These are phyloP conservation scores for Schrenkiella parvula DNA, from an alignment of 345 rosid species.

Conservation along the genomic window DNA sequence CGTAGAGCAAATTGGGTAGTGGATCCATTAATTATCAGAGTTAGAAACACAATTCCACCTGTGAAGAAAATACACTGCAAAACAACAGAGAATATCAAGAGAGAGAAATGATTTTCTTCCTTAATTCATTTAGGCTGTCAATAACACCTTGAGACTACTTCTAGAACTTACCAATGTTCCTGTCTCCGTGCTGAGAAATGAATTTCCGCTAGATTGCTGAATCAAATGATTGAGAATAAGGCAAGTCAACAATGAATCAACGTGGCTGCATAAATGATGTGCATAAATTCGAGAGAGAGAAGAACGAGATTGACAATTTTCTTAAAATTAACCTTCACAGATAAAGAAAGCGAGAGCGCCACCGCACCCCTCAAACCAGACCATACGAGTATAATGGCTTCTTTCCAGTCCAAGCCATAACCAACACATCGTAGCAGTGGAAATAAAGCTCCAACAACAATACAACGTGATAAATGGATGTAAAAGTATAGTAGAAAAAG, in stretches of 20 bases:
- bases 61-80: conserved; percentile 91
- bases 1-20: conserved; percentile 80
- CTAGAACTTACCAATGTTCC: conserved; percentile 70
- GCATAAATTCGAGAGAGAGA: background rate
- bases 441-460: conserved; percentile 66
- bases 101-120: background rate
- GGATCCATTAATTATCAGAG: conserved; percentile 86
- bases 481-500: conserved; percentile 66
- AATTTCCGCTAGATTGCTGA: conserved; percentile 64
- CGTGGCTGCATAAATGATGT: background rate
- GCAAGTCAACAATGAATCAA: conserved; percentile 2
- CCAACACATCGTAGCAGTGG: conserved; percentile 66
- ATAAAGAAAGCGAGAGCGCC: conserved; percentile 83
- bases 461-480: conserved; percentile 63
- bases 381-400: conserved; percentile 79
- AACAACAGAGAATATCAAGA: conserved; percentile 11
- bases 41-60: conserved; percentile 93
- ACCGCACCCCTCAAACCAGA: conserved; percentile 96
- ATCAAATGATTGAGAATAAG: conserved; percentile 1
- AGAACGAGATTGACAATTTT: background rate
- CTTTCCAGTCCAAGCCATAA: conserved; percentile 95
- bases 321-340: conserved; percentile 68
- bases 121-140: conserved; percentile 4
- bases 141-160: background rate
- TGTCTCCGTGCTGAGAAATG: conserved; percentile 49